Conservation (phyloP, 176 grass and related monocot genomes). For the Miscanthus lutarioriparius region DNA sequence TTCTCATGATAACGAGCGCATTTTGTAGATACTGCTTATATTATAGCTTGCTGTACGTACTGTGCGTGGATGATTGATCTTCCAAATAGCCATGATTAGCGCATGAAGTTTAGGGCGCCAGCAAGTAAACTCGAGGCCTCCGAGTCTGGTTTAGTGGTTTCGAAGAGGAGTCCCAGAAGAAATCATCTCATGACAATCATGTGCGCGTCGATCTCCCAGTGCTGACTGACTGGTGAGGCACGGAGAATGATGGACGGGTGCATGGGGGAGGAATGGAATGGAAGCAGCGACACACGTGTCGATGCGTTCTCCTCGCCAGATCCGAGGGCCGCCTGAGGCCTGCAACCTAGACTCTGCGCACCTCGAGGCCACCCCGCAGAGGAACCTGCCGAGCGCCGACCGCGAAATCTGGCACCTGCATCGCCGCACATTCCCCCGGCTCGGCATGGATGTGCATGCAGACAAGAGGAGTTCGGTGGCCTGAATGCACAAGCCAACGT, state of each 20-base stretch:
- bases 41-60: too few species aligned
- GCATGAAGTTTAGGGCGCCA: too few species aligned
- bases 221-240: background rate
- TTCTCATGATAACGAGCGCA: too few species aligned
- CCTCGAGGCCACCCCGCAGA: background rate
- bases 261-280: background rate
- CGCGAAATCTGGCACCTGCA: background rate
- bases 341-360: background rate
- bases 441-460: background rate
- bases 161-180: too few species aligned
- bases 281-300: constrained; percentile 25
- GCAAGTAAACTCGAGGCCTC: too few species aligned
- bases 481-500: too few species aligned
- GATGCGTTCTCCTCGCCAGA: constrained; percentile 20
- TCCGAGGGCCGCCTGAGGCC: constrained; percentile 13
- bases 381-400: background rate
- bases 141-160: too few species aligned
- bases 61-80: too few species aligned
- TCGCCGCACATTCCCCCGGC: background rate
- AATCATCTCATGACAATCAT: background rate
- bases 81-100: too few species aligned
- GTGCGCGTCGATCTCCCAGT: too few species aligned
- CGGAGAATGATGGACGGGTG: background rate
- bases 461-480: background rate
- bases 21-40: too few species aligned